phyloP scores from a whole-genome alignment of 1,284 basidiomycete genomes.

The Naganishia liquefaciens region DNA sequence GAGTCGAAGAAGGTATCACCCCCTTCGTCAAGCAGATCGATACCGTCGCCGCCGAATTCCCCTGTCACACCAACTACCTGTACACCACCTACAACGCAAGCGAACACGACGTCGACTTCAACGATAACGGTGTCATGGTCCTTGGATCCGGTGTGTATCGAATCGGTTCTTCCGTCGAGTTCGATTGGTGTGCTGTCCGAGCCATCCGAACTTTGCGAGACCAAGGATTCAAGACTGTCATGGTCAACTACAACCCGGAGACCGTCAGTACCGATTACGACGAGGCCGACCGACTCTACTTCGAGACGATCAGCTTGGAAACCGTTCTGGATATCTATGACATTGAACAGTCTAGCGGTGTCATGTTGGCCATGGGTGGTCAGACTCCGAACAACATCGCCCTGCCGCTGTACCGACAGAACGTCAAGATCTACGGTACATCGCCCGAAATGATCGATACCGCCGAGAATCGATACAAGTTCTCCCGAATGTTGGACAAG shows the following conservation, averaged over 20 bases:
- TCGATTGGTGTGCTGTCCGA: conserved; percentile 99
- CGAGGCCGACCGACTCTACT: conserved; percentile 96
- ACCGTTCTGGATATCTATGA: conserved; percentile 98
- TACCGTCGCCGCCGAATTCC: conserved; percentile 98
- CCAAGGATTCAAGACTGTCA: conserved; percentile 91
- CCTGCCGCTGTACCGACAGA: conserved; percentile 86
- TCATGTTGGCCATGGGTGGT: conserved; percentile 97
- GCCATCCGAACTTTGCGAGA: conserved; percentile 93
- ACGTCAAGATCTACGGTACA: conserved; percentile 96
- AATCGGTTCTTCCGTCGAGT: conserved; percentile 98
- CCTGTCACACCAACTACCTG: conserved; percentile 96
- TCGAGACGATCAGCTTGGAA: conserved; percentile 97
- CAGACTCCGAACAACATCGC: conserved; percentile 99
- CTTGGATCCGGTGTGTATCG: conserved; percentile 97
- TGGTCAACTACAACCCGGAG: conserved; percentile 99
- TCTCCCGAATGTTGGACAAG: conserved; percentile 94
- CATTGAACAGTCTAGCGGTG: conserved; percentile 80
- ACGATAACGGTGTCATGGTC: conserved; percentile 93
- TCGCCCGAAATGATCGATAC: conserved; percentile 99
- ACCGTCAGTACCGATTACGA: conserved; percentile 99
- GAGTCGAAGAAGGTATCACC: conserved; percentile 77
- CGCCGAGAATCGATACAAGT: conserved; percentile 99
- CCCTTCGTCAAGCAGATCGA: conserved; percentile 99
- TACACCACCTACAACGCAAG: conserved; percentile 97
- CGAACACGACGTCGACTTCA: conserved; percentile 85